Evolutionary conservation across 805 yeast genomes (phyloP).

Genomic region (Candida tammaniensis): DNA sequence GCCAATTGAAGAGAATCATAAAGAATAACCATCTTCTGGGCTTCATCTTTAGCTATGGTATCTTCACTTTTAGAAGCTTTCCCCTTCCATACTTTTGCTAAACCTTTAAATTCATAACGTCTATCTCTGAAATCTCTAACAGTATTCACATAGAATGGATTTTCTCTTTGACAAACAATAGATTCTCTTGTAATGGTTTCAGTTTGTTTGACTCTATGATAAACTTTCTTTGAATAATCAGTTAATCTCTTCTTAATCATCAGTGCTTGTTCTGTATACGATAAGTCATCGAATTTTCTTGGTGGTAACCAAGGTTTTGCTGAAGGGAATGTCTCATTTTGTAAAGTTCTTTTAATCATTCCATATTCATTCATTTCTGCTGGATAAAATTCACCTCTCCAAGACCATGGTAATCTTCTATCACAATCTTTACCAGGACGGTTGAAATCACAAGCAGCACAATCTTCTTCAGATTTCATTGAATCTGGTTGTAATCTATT

Average conservation of each 20-base stretch:
- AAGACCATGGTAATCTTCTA: conserved; percentile 88
- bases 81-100: conserved; percentile 92
- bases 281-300: conserved; percentile 70
- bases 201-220: conserved; percentile 75
- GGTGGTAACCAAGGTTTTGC: conserved; percentile 53
- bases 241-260: conserved; percentile 73
- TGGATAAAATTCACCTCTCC: conserved; percentile 97
- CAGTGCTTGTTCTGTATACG: conserved; percentile 73
- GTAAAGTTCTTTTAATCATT: conserved; percentile 82
- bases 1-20: conserved; percentile 96
- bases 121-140: conserved; percentile 94
- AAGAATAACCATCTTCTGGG: conserved; percentile 86
- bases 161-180: conserved; percentile 94
- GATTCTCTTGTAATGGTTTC: conserved; percentile 88
- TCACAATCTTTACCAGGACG: conserved; percentile 94
- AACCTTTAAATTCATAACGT: conserved; percentile 90
- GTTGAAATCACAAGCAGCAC: conserved; percentile 97
- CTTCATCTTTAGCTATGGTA: conserved; percentile 73
- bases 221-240: conserved; percentile 82
- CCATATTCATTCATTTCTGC: conserved; percentile 88
- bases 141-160: conserved; percentile 94
- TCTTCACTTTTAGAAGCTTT: conserved; percentile 62
- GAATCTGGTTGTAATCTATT: conserved; percentile 97
- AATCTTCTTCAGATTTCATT: conserved; percentile 90
- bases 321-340: conserved; percentile 73